phyloP scores from a whole-genome alignment of 352 stramenopile species.

The Globisporangium echinulatum region DNA sequence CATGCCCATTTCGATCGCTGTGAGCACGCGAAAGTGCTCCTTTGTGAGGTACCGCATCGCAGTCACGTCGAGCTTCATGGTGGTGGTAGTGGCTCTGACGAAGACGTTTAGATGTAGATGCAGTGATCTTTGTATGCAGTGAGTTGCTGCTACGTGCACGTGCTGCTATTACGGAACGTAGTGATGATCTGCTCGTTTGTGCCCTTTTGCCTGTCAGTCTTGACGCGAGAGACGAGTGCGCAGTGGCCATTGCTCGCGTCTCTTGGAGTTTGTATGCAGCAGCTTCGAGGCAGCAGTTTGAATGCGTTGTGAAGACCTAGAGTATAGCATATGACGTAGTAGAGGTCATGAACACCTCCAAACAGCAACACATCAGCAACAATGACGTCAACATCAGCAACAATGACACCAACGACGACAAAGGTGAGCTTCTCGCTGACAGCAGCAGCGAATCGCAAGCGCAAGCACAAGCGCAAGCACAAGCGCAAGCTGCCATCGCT shows the following conservation, averaged over 20 bases:
- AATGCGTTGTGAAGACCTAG: neutral
- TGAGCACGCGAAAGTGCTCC: conserved; percentile 98
- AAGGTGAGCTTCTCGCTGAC: conserved; percentile 25
- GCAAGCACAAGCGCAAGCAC: conserved; percentile 8
- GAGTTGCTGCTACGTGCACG: neutral
- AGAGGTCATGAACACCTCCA: too few relatives aligned
- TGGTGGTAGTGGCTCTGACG: conserved; percentile 2
- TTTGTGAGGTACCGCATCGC: conserved; percentile 92
- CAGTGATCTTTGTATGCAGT: neutral
- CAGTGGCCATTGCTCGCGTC: neutral
- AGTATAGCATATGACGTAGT: neutral
- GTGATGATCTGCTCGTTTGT: neutral
- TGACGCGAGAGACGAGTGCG: neutral
- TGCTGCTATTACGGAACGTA: neutral
- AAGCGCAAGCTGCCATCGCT: neutral
- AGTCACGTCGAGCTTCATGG: conserved; percentile 92
- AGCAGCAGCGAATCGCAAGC: conserved; percentile 21
- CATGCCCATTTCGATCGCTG: conserved; percentile 98
- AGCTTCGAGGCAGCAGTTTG: neutral
- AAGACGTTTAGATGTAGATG: conserved; percentile 3
- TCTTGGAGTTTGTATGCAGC: neutral
- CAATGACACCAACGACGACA: conserved; percentile 1
- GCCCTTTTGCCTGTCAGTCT: conserved; percentile 11
- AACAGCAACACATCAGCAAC: neutral
- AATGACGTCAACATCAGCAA: neutral